A percentile compares a stretch with the other conserved stretches of the same genome.
phyloP scores from a whole-genome alignment of 805 yeast genomes.

The Dipodascopsis uninucleata region DNA sequence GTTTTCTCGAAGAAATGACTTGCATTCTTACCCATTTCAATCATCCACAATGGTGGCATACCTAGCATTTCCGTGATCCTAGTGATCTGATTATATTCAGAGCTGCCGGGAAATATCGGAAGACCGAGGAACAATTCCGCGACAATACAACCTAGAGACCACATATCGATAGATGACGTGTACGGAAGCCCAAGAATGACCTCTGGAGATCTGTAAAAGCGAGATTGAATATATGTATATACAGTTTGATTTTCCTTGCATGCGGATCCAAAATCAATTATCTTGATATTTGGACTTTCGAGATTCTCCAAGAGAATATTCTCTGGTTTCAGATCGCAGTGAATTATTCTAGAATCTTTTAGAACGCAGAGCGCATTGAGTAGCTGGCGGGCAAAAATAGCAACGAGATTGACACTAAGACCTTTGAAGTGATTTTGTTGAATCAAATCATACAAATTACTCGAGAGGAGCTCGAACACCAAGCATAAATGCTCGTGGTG shows the following conservation, averaged over 20 bases:
- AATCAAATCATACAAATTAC: constrained; percentile 83
- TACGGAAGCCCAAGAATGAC: constrained; percentile 83
- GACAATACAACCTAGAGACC: constrained; percentile 92
- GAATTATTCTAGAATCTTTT: constrained; percentile 78
- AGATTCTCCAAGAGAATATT: constrained; percentile 70
- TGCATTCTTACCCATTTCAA: constrained; percentile 87
- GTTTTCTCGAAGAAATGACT: constrained; percentile 57
- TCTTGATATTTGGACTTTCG: constrained; percentile 79
- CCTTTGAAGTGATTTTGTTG: constrained; percentile 93
- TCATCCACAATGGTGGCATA: constrained; percentile 87
- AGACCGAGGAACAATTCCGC: constrained; percentile 86
- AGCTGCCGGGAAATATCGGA: constrained; percentile 89
- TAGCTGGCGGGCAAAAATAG: constrained; percentile 71
- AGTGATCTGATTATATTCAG: constrained; percentile 83
- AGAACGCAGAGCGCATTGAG: constrained; percentile 74
- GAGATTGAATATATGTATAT: constrained; percentile 4
- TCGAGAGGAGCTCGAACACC: constrained; percentile 82
- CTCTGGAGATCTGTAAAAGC: constrained; percentile 84
- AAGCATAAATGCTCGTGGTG: constrained; percentile 89
- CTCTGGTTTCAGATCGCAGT: constrained; percentile 95
- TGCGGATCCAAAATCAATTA: constrained; percentile 56
- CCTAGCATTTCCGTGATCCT: constrained; percentile 81
- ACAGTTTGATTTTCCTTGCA: neutral
- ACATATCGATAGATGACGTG: constrained; percentile 87
- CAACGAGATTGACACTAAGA: constrained; percentile 68